These are phyloP conservation scores for Xylaria longipes DNA, from an alignment of 495 filamentous ascomycete genomes.

Conservation along the genomic window DNA sequence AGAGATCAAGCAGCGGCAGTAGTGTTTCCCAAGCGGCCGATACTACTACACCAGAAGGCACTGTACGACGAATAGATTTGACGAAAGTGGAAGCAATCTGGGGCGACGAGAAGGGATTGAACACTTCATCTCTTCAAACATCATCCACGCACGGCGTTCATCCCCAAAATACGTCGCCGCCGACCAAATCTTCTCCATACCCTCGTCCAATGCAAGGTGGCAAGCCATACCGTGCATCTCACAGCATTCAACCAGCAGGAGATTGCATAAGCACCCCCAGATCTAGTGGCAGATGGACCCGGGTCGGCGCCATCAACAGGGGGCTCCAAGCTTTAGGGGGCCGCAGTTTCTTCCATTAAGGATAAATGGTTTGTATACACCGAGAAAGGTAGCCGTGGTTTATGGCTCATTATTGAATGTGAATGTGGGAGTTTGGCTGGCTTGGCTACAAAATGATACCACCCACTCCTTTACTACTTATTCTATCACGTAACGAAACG, in stretches of 20 bases:
- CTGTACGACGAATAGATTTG: constrained; percentile 33
- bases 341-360: constrained; percentile 50
- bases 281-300: constrained; percentile 40
- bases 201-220: constrained; percentile 39
- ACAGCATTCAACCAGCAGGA: constrained; percentile 29
- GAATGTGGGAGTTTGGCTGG: constrained; percentile 23
- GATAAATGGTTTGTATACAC: constrained; percentile 20
- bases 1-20: constrained; percentile 33
- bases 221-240: constrained; percentile 32
- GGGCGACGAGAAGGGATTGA: constrained; percentile 29
- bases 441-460: constrained; percentile 35
- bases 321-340: constrained; percentile 51
- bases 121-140: constrained; percentile 27
- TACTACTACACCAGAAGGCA: constrained; percentile 27
- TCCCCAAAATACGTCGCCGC: constrained; percentile 28
- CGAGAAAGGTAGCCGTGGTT: background rate
- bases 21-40: constrained; percentile 21
- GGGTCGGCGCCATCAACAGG: constrained; percentile 43
- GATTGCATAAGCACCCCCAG: constrained; percentile 35
- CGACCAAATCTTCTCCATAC: constrained; percentile 34
- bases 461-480: constrained; percentile 29
- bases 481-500: constrained; percentile 21
- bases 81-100: constrained; percentile 32
- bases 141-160: constrained; percentile 26
- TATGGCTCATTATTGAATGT: background rate